Evolutionary conservation across 352 stramenopile genomes (phyloP).

Genomic region (Globisporangium apiculatum): DNA sequence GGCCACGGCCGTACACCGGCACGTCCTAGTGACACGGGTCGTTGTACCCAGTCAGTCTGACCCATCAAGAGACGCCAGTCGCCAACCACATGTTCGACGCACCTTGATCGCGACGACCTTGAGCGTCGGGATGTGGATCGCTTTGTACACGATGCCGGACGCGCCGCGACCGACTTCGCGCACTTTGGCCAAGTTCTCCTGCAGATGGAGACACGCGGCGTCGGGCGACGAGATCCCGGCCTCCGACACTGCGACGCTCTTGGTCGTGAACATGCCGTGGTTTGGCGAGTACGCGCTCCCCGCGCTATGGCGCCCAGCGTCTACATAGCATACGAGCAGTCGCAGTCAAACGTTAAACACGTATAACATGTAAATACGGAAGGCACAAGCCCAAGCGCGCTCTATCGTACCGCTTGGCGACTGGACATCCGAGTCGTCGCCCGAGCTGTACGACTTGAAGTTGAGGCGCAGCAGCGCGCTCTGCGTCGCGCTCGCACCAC

Average conservation of each 20-base stretch:
- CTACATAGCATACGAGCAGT: slow-evolving; percentile 6
- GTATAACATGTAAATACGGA: background rate
- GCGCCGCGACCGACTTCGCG: slow-evolving; percentile 73
- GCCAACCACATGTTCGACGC: background rate
- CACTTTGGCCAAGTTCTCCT: slow-evolving; percentile 80
- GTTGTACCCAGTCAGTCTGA: background rate
- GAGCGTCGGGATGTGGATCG: slow-evolving; percentile 87
- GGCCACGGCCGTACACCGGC: slow-evolving; percentile 72
- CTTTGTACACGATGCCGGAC: slow-evolving; percentile 85
- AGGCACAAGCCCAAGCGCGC: too few relatives aligned
- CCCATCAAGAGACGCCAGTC: too few relatives aligned
- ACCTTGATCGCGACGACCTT: slow-evolving; percentile 90
- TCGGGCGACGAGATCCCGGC: slow-evolving; percentile 82
- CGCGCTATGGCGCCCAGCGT: slow-evolving; percentile 49
- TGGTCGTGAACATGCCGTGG: slow-evolving; percentile 84
- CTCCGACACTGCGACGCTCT: slow-evolving; percentile 76
- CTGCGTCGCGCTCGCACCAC: slow-evolving; percentile 43
- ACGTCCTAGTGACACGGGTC: slow-evolving; percentile 46
- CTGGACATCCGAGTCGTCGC: slow-evolving; percentile 53
- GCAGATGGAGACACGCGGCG: slow-evolving; percentile 61
- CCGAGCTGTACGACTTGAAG: slow-evolving; percentile 64
- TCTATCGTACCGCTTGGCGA: slow-evolving; percentile 48
- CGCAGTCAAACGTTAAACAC: background rate
- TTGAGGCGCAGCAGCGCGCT: slow-evolving; percentile 59
- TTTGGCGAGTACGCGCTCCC: slow-evolving; percentile 85